phyloP scores from a whole-genome alignment of 139 green algal species.

The Choricystis sp. region DNA sequence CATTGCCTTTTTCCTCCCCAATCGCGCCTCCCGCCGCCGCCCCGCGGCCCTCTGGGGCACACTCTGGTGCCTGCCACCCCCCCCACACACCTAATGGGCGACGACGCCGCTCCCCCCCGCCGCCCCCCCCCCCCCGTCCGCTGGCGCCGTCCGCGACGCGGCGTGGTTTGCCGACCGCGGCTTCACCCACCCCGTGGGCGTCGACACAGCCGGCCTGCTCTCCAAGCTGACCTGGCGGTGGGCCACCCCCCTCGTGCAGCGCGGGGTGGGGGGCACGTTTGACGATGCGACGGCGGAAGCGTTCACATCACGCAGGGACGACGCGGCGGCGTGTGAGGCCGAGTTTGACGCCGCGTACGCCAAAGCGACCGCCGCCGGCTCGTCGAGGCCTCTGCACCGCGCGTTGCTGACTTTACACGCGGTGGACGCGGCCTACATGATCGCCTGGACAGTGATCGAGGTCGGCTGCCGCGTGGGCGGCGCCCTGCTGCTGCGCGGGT shows the following conservation, averaged over 20 bases:
- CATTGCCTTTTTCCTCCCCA: no score
- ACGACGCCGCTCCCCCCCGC: neutral
- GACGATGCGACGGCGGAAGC: neutral
- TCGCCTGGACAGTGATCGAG: slow-evolving; percentile 31
- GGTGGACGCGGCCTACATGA: neutral
- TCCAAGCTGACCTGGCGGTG: neutral
- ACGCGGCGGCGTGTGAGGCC: neutral
- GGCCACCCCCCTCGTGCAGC: neutral
- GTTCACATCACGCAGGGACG: neutral
- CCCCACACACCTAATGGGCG: neutral
- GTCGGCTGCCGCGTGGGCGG: slow-evolving; percentile 28
- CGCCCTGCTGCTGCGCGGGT: slow-evolving; percentile 31
- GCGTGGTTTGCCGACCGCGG: neutral
- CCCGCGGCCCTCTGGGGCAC: no score
- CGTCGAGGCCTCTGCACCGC: neutral
- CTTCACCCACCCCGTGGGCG: neutral
- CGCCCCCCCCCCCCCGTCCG: no score
- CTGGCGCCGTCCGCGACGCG: neutral
- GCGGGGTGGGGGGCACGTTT: neutral
- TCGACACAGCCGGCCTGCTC: neutral
- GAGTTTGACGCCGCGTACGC: neutral
- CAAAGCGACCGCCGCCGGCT: neutral
- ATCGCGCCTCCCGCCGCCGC: no score
- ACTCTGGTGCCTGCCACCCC: no score
- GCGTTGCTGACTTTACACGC: neutral